Evolutionary conservation across 2,329 filamentous ascomycete species (phyloP).

Genomic region (Fusarium sp.): DNA sequence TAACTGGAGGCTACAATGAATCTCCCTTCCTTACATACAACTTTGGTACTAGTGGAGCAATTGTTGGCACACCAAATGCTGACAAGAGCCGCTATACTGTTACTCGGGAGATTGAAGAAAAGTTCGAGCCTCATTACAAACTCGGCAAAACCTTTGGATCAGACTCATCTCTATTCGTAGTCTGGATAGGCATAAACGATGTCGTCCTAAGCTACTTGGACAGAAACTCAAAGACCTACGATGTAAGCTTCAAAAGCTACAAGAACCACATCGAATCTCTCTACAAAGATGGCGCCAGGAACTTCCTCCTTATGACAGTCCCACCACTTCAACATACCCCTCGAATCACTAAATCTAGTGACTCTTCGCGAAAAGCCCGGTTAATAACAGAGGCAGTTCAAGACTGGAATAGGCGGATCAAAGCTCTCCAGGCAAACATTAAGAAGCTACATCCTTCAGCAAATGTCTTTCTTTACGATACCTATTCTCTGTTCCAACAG

Average conservation of each 20-base stretch:
- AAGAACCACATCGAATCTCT: background rate
- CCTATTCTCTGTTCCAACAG: background rate
- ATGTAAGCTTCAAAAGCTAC: background rate
- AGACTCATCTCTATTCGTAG: background rate
- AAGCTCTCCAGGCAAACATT: background rate
- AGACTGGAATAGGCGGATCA: background rate
- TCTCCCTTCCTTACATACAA: slow-evolving; percentile 4
- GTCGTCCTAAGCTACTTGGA: background rate
- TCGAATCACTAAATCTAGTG: background rate
- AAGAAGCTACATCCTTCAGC: background rate
- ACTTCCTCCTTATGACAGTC: background rate
- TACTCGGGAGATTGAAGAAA: background rate
- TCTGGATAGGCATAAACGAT: background rate
- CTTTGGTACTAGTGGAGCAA: background rate
- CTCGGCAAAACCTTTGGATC: background rate
- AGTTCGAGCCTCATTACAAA: background rate
- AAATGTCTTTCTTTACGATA: background rate
- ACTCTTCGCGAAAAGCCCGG: background rate
- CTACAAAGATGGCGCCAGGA: background rate
- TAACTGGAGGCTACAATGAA: background rate
- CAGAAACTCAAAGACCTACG: background rate
- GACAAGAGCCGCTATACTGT: background rate
- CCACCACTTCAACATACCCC: background rate
- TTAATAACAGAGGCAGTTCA: background rate
- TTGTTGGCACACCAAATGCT: background rate